Conservation (phyloP, 164 flowering plant species). For the Magnolia sinica region DNA sequence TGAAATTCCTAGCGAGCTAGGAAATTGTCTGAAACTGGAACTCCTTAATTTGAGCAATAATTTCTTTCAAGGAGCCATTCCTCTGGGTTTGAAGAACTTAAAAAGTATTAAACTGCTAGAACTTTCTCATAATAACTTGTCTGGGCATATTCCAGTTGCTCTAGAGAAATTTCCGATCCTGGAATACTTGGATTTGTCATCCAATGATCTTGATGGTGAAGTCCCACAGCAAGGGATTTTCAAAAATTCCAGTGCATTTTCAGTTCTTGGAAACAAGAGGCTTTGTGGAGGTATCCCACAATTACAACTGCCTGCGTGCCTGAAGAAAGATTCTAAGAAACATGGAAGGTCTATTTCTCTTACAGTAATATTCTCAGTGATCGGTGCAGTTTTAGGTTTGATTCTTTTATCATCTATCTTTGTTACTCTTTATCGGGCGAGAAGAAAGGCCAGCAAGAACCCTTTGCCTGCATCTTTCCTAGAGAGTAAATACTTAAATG, state of each 20-base stretch:
- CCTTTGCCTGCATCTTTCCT: background rate
- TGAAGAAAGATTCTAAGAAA: background rate
- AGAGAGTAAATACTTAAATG: background rate
- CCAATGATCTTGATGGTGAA: constrained; percentile 27
- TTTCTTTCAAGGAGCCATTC: background rate
- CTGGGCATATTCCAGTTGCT: constrained; percentile 23
- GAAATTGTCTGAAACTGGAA: background rate
- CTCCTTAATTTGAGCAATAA: background rate
- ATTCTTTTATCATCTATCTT: background rate
- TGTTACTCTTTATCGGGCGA: background rate
- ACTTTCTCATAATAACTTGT: constrained; percentile 23
- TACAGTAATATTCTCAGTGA: constrained; percentile 1
- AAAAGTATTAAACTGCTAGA: constrained; percentile 2
- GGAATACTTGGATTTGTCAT: constrained; percentile 20
- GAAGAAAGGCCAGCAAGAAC: background rate
- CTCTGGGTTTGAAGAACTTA: background rate
- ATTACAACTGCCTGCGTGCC: constrained; percentile 27
- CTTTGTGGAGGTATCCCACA: constrained; percentile 36
- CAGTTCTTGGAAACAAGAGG: constrained; percentile 24
- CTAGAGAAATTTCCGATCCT: constrained; percentile 17
- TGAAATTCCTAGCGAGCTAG: constrained; percentile 20
- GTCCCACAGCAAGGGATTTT: constrained; percentile 30
- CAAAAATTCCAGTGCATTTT: constrained; percentile 22
- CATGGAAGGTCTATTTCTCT: background rate
- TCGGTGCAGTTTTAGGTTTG: background rate